These are phyloP conservation scores for Apiospora sp. DNA, from an alignment of 2,329 filamentous ascomycete genomes.

Conservation along the genomic window DNA sequence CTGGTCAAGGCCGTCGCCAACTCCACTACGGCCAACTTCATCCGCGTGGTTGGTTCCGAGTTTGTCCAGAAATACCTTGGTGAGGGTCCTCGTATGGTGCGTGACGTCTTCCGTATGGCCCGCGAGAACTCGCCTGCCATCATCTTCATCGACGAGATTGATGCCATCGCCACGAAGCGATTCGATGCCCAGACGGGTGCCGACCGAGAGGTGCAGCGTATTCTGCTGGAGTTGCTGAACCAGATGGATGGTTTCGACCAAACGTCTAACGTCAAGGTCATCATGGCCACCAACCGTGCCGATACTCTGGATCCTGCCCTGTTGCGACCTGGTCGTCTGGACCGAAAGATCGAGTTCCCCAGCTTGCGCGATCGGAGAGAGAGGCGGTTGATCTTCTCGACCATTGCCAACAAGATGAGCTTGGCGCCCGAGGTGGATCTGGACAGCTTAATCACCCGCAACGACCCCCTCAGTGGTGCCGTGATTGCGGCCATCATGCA, in stretches of 20 bases:
- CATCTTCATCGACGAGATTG: constrained; percentile 99
- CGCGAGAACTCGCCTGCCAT: constrained; percentile 97
- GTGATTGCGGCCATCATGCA: constrained; percentile 99
- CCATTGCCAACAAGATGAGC: constrained; percentile 98
- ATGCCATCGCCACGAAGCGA: constrained; percentile 98
- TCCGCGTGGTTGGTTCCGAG: constrained; percentile 96
- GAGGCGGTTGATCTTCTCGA: constrained; percentile 93
- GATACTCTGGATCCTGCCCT: constrained; percentile 96
- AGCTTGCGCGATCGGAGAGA: constrained; percentile 91
- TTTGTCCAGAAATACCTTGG: constrained; percentile 99
- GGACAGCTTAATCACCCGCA: constrained; percentile 94
- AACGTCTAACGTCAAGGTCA: constrained; percentile 98
- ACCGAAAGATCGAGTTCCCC: constrained; percentile 99
- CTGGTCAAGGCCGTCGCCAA: constrained; percentile 97
- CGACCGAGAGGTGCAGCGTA: constrained; percentile 98
- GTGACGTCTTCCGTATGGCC: constrained; percentile 98
- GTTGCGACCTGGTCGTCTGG: constrained; percentile 91
- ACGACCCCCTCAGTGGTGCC: constrained; percentile 93
- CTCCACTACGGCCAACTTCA: constrained; percentile 97
- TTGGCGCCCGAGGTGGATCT: constrained; percentile 95
- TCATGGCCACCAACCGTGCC: constrained; percentile 99
- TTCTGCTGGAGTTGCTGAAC: constrained; percentile 94
- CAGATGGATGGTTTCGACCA: constrained; percentile 99
- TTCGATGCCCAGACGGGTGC: constrained; percentile 99
- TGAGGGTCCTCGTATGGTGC: constrained; percentile 97